Percentiles rank a stretch among this genome's conserved stretches.
phyloP scores from a whole-genome alignment of 2,329 filamentous ascomycete species.

The Aspergillus neotritici region DNA sequence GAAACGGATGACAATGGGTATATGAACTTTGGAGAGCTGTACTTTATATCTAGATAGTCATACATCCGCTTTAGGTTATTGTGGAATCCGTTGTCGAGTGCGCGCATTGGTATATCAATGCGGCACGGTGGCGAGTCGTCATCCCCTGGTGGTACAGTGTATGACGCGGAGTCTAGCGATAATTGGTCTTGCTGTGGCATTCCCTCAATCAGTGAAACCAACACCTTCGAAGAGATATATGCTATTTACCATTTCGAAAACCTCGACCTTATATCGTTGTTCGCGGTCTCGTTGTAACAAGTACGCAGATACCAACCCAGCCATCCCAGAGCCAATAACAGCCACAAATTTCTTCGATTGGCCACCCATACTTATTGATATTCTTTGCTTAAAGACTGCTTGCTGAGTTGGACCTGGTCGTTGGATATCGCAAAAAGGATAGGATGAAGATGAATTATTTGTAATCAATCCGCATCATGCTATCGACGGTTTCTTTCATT shows the following conservation, averaged over 20 bases:
- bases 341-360: not conserved
- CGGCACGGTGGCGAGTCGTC: conserved; percentile 20
- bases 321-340: not conserved
- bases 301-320: not conserved
- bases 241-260: conserved; percentile 1
- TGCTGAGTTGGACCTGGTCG: no score
- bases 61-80: conserved; percentile 53
- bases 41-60: conserved; percentile 47
- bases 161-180: conserved; percentile 44
- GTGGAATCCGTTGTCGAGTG: conserved; percentile 51
- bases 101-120: conserved; percentile 49
- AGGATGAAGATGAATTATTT: no score
- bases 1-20: conserved; percentile 47
- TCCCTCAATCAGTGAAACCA: not conserved
- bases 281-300: not conserved
- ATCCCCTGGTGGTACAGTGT: conserved; percentile 28
- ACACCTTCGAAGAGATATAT: no score
- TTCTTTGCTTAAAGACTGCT: no score
- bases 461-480: no score
- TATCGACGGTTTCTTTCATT: no score
- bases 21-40: conserved; percentile 46
- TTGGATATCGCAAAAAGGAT: no score
- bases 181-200: conserved; percentile 35
- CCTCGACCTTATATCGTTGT: not conserved
- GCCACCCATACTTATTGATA: no score